Conservation (phyloP, 192 early-diverging fungal species). For the Funneliformis geosporum region DNA sequence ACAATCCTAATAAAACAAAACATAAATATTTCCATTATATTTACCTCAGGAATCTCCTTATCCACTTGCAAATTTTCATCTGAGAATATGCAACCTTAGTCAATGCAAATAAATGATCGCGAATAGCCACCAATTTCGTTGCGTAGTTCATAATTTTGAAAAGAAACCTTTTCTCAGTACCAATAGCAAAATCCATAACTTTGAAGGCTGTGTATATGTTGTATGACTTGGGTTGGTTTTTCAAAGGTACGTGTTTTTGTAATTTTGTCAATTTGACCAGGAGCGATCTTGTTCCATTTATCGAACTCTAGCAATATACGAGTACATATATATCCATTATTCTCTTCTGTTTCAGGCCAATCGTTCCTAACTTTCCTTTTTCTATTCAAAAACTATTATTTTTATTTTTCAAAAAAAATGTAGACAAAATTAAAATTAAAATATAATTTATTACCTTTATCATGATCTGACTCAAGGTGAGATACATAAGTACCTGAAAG, state of each 20-base stretch:
- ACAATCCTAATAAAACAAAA: too few species aligned
- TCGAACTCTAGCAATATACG: neutral
- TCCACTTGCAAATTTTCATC: too few species aligned
- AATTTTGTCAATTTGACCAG: constrained; percentile 5
- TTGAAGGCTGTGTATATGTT: neutral
- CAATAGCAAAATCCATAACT: neutral
- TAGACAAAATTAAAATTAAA: neutral
- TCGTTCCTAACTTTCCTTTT: neutral
- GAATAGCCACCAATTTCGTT: too few species aligned
- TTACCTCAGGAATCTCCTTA: too few species aligned
- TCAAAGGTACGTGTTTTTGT: neutral
- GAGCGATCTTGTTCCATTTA: neutral
- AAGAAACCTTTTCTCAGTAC: too few species aligned
- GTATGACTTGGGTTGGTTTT: neutral
- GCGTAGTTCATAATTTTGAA: too few species aligned
- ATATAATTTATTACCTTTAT: neutral
- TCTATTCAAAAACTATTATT: neutral
- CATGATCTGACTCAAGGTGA: neutral
- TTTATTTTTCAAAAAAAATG: neutral
- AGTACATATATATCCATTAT: neutral
- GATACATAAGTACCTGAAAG: neutral
- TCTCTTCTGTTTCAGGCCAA: neutral
- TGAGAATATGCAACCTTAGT: too few species aligned
- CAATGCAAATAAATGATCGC: too few species aligned
- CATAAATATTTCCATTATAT: too few species aligned